Evolutionary conservation across 2,329 filamentous ascomycete genomes (phyloP), one percentile per base, ranked within the genome.

Genomic region (Exophiala sp.): DNA sequence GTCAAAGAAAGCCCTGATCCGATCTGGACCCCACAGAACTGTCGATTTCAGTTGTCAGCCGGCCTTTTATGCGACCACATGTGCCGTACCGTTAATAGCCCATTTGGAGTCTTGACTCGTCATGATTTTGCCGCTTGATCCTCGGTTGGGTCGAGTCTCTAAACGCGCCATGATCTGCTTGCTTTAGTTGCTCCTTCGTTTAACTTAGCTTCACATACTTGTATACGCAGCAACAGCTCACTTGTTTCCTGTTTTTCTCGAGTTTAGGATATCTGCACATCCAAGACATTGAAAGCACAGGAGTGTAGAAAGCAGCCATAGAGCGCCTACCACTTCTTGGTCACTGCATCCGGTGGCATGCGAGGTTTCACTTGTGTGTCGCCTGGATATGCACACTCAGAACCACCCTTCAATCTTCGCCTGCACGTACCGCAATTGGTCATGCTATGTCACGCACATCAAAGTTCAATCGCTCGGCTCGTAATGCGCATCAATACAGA

Each of bases 331-430:
- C 24, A 8, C 7, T 29, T 5, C 7, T 29, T 29, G 5, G 24
- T 29, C 24, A 29, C 24, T 29, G 7, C 24, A 29, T 29, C 24
- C 24, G 24, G 5, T 29, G 24, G 7, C 36, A 40, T 16, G 20
- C 20, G 24, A 18, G 45, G 45, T 36, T 38, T 48, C 32, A 48
- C 41, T 24, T 48, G 45, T 48, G 45, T 38, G 45, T 48, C 33
- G 45, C 34, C 34, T 29, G 35, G 20, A 12, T 24, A n/a, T 43
- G 41, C 21, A 43, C 21, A 43, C 20, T 43, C n/a, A 43, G 41
- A 29, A 24, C 18, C 41, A 29, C n/a, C 6, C 21, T 43, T 9
- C 41, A 24, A 24, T 43, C 11, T 38, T 16, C 35, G 14, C 21
- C 41, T 24, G 41, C 21, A 43, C 29, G 29, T 43, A 32, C 41